phyloP scores from a whole-genome alignment of 169 alveolate genomes.

The Miamiensis avidus region DNA sequence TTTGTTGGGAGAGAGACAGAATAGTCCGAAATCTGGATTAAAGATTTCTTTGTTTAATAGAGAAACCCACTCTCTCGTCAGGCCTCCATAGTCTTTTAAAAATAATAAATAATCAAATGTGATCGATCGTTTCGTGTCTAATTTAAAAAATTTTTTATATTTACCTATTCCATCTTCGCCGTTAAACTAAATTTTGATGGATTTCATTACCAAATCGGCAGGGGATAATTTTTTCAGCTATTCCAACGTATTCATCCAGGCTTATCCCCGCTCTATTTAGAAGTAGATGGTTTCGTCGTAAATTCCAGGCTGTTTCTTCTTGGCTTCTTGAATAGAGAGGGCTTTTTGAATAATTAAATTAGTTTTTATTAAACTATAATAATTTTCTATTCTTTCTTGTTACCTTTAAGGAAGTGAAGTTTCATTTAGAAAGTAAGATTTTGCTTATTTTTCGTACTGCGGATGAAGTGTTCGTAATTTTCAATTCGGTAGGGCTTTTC shows the following conservation, averaged over 20 bases:
- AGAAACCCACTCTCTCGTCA: slow-evolving; percentile 16
- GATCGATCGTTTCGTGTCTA: too few relatives aligned
- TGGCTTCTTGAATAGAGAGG: neutral
- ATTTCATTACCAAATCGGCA: slow-evolving; percentile 10
- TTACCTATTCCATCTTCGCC: slow-evolving; percentile 22
- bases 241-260: slow-evolving; percentile 11
- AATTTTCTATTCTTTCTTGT: neutral
- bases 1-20: slow-evolving; percentile 3
- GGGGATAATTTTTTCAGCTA: slow-evolving; percentile 9
- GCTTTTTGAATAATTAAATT: too few relatives aligned
- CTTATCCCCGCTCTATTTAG: slow-evolving; percentile 5
- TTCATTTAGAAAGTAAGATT: slow-evolving; percentile 17
- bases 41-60: slow-evolving; percentile 11
- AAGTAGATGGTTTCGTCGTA: neutral
- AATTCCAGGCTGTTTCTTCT: neutral
- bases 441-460: slow-evolving; percentile 19
- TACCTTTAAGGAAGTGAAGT: neutral
- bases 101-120: too few relatives aligned
- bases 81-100: slow-evolving; percentile 21
- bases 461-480: slow-evolving; percentile 16
- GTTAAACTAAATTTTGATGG: slow-evolving; percentile 12
- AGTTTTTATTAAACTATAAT: too few relatives aligned
- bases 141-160: too few relatives aligned
- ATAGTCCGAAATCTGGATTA: slow-evolving; percentile 18
- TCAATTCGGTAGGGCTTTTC: slow-evolving; percentile 1